Percentiles rank a stretch among this genome's conserved stretches.
phyloP scores from a whole-genome alignment of 2,329 filamentous ascomycete species.

The Talaromyces atroroseus region DNA sequence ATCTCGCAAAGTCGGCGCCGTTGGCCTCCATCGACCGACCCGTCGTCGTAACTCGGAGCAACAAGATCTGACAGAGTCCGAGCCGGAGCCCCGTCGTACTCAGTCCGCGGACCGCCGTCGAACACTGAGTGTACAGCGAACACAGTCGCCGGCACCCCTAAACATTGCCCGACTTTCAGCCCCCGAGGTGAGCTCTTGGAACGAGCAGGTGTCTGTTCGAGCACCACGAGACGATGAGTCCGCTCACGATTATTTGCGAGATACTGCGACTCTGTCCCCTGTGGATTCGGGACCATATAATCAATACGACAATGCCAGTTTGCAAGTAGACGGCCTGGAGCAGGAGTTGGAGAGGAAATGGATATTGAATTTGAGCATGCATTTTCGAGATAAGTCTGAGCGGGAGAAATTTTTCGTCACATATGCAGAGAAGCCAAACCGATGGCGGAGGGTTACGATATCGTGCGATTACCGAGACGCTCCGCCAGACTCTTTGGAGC shows the following conservation, averaged over 20 bases:
- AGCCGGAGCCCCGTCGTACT: slow-evolving; percentile 59
- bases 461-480: slow-evolving; percentile 88
- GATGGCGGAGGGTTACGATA: slow-evolving; percentile 84
- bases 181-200: slow-evolving; percentile 37
- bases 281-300: slow-evolving; percentile 19
- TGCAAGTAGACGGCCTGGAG: slow-evolving; percentile 46
- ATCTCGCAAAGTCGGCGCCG: slow-evolving; percentile 54
- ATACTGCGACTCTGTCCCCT: slow-evolving; percentile 9
- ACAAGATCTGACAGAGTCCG: slow-evolving; percentile 44
- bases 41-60: slow-evolving; percentile 77
- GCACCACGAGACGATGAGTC: slow-evolving; percentile 28
- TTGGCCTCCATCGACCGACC: slow-evolving; percentile 68
- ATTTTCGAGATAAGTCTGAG: slow-evolving; percentile 87
- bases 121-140: slow-evolving; percentile 40
- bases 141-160: slow-evolving; percentile 35
- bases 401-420: slow-evolving; percentile 98
- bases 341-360: slow-evolving; percentile 81
- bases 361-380: slow-evolving; percentile 98
- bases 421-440: slow-evolving; percentile 71
- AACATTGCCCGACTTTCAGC: slow-evolving; percentile 33
- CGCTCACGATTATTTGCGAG: slow-evolving; percentile 24
- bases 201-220: slow-evolving; percentile 24
- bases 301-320: slow-evolving; percentile 2
- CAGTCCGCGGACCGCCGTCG: slow-evolving; percentile 52
- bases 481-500: slow-evolving; percentile 74